A percentile compares a stretch with the other conserved stretches of the same genome.
These are phyloP conservation scores for Salvia splendens DNA, from an alignment of 257 asterid genomes.

Conservation along the genomic window DNA sequence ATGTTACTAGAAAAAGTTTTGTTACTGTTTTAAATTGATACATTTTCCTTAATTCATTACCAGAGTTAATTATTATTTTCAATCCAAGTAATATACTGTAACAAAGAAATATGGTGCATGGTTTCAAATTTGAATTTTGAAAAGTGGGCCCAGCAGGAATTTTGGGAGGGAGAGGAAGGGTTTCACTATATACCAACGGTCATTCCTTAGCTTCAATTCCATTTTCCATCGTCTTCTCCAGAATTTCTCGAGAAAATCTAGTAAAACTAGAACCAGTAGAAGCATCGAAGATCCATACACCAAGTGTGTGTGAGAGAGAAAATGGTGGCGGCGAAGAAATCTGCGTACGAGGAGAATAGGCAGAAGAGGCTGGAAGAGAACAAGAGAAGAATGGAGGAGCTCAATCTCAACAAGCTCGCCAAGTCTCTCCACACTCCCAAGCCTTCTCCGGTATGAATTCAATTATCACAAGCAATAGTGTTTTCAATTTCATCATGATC, in stretches of 20 bases:
- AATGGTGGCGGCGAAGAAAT: constrained; percentile 63
- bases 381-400: constrained; percentile 69
- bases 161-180: constrained; percentile 21
- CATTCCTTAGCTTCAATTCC: not conserved
- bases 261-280: not conserved
- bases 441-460: constrained; percentile 48
- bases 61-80: too few species aligned
- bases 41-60: too few species aligned
- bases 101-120: too few species aligned
- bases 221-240: not conserved
- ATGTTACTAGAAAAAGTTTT: too few species aligned
- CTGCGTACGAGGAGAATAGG: constrained; percentile 56
- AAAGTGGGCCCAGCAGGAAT: constrained; percentile 24
- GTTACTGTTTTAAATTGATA: too few species aligned
- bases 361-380: constrained; percentile 67
- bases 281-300: not conserved
- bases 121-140: constrained; percentile 30
- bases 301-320: constrained; percentile 1
- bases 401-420: constrained; percentile 62
- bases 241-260: not conserved
- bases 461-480: too few species aligned
- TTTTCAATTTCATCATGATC: too few species aligned
- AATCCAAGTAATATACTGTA: too few species aligned
- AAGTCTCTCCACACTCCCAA: constrained; percentile 56
- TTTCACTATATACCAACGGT: constrained; percentile 4